Conservation (phyloP, 225 moss, liverwort and hornwort genomes). For the Lunularia cruciata region DNA sequence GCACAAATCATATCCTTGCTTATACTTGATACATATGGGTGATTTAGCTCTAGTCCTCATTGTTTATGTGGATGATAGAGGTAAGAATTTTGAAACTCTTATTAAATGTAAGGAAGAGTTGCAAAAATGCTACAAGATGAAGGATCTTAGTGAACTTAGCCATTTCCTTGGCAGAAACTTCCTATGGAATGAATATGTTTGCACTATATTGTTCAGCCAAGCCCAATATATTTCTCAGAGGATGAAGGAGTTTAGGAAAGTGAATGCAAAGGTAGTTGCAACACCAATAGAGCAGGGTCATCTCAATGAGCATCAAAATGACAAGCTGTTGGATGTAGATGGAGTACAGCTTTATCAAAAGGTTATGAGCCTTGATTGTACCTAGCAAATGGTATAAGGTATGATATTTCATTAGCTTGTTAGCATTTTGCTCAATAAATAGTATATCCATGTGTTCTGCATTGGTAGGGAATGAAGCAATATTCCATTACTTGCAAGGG, state of each 20-base stretch:
- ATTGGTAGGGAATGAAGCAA: not conserved
- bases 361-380: constrained; percentile 11
- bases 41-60: too few species aligned
- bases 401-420: constrained; percentile 2
- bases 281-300: too few species aligned
- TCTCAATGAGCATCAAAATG: not conserved
- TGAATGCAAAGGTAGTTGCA: too few species aligned
- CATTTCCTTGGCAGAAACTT: not conserved
- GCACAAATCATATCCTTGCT: too few species aligned
- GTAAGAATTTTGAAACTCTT: too few species aligned
- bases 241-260: not conserved
- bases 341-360: too few species aligned
- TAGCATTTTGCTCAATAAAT: too few species aligned
- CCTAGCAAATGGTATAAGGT: not conserved
- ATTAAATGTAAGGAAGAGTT: not conserved
- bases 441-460: too few species aligned
- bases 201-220: too few species aligned
- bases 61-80: too few species aligned
- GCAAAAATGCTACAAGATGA: not conserved
- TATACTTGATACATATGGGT: too few species aligned
- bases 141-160: not conserved
- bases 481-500: not conserved
- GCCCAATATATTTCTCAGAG: not conserved
- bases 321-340: too few species aligned
- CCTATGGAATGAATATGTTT: not conserved